Evolutionary conservation across 805 yeast genomes (phyloP).

Genomic region (Scheffersomyces ergatensis): DNA sequence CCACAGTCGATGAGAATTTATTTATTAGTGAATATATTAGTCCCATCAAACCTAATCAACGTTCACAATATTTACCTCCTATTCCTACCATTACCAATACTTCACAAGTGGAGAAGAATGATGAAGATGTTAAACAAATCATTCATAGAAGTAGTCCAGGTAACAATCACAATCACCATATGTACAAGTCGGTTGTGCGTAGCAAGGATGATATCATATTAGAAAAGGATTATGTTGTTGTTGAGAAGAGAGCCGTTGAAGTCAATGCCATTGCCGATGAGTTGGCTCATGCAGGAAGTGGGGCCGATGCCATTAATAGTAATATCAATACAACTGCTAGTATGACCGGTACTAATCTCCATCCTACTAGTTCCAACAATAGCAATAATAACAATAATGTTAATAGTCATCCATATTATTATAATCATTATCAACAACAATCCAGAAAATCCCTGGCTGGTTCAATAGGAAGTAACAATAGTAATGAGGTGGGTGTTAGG

Average conservation of each 20-base stretch:
- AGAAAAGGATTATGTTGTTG: slow-evolving; percentile 89
- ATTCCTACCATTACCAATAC: slow-evolving; percentile 5
- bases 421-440: too few relatives aligned
- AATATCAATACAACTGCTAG: background rate
- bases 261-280: slow-evolving; percentile 96
- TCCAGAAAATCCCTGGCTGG: slow-evolving; percentile 29
- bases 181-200: slow-evolving; percentile 7
- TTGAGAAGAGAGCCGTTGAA: slow-evolving; percentile 92
- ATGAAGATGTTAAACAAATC: slow-evolving; percentile 45
- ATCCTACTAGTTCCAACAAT: too few relatives aligned
- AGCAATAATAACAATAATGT: too few relatives aligned
- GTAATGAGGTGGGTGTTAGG: slow-evolving; percentile 3
- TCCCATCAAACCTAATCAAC: slow-evolving; percentile 28
- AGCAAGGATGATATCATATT: slow-evolving; percentile 46
- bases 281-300: slow-evolving; percentile 60
- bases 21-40: slow-evolving; percentile 81
- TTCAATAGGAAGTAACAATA: slow-evolving; percentile 12
- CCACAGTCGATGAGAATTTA: slow-evolving; percentile 68
- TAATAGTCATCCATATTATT: too few relatives aligned
- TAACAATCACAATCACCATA: slow-evolving; percentile 16
- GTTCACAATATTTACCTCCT: slow-evolving; percentile 16
- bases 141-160: slow-evolving; percentile 45
- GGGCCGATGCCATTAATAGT: slow-evolving; percentile 43
- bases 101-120: slow-evolving; percentile 14
- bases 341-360: background rate